A percentile compares a stretch with the other conserved stretches of the same genome.
Evolutionary conservation across 2,329 filamentous ascomycete species (phyloP).

Genomic region (Colletotrichum paranaense): DNA sequence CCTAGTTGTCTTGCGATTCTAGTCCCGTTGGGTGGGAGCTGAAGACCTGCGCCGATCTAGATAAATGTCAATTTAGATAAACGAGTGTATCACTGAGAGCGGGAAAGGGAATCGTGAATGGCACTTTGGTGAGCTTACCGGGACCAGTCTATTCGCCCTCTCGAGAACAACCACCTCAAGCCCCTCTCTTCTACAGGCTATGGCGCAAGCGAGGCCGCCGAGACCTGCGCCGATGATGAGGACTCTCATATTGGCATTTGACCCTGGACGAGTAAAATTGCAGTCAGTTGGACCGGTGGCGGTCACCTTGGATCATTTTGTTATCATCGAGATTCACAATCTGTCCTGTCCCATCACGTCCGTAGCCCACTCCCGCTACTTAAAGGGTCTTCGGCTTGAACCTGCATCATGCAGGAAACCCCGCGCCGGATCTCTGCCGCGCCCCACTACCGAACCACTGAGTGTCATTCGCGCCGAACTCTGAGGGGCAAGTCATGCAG

Average conservation of each 20-base stretch:
- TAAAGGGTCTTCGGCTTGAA: neutral
- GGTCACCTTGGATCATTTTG: too few relatives aligned
- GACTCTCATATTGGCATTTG: constrained; percentile 15
- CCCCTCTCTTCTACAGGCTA: constrained; percentile 17
- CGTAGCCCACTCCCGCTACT: neutral
- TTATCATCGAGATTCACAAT: neutral
- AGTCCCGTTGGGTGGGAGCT: constrained; percentile 23
- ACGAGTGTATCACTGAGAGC: too few relatives aligned
- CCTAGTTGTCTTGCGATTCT: constrained; percentile 26
- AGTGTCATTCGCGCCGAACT: neutral
- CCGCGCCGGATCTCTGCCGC: neutral
- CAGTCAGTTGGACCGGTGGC: too few relatives aligned
- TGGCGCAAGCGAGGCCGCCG: constrained; percentile 32
- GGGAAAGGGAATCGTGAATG: too few relatives aligned
- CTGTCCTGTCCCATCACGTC: neutral
- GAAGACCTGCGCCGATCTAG: constrained; percentile 31
- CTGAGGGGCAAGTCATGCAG: too few relatives aligned
- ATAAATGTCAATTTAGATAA: too few relatives aligned
- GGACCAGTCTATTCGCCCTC: constrained; percentile 16
- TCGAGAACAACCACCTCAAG: constrained; percentile 35
- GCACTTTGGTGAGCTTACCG: neutral
- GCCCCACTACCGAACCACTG: too few relatives aligned
- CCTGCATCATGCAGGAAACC: neutral
- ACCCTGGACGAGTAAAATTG: too few relatives aligned
- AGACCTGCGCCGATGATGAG: constrained; percentile 28